Evolutionary conservation across 192 early-diverging fungal genomes (phyloP), one percentile per base, ranked within the genome.

Genomic region (Paraglomus occultum): DNA sequence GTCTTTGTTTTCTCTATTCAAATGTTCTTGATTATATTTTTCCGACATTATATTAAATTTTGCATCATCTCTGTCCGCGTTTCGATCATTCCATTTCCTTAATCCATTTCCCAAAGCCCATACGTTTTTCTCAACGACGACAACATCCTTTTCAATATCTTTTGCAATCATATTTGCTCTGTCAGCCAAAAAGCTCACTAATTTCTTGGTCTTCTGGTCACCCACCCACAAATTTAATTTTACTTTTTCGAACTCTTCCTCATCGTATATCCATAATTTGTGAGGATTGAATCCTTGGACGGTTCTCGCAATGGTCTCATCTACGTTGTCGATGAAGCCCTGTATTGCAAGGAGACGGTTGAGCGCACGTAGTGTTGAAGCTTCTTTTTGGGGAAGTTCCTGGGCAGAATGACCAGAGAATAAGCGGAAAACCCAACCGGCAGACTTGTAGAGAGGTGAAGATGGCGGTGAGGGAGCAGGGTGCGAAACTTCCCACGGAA

Each of bases 311-410:
- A 87, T 76, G 14, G 64, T 73, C 54, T 87, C 85, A 38, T 87
- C 85, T 44, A 87, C 72, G 23, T 82, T 80, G 67, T 87, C 85
- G 12, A 87, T 68, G 42, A 82, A 79, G 53, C 78, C 80, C 64
- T 87, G 85, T 70, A 87, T 85, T 2, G 82, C 85, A n/a, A 87
- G 64, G 15, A 87, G 67, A 8, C 85, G 82, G 59, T 87, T 85
- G 53, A 84, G 85, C 10, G 84, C 85, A 22, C 85, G 77, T 42
- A 85, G 80, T 5, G 82, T 77, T 1, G 82, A 76, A 0, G 85
- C 81, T 57, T 85, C 82, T 49, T 80, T 81, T 49, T 83, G 82
- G 54, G 79, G 82, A 51, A 81, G 80, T 67, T 87, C 85, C 72
- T 87, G 85, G n/a, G 76, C 77, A 7, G 78, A 70, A 59, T 85